Base-by-base conservation (phyloP, 202 grass and related monocot species). In the Panicum hallii region DNA sequence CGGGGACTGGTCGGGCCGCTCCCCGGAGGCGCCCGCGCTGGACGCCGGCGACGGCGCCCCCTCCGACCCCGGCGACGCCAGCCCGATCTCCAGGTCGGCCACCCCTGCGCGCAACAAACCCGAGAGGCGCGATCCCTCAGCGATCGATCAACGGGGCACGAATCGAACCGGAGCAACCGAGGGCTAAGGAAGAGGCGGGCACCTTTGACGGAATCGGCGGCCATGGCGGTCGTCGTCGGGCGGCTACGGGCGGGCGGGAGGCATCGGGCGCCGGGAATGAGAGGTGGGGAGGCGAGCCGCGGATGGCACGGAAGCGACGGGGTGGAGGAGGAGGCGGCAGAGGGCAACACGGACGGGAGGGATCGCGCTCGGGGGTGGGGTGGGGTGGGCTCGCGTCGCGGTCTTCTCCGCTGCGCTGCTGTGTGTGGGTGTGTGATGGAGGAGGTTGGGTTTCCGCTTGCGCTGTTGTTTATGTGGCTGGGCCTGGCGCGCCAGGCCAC, bases 51-150 rank as follows among this genome's bases (percentile, higher is more conserved):
- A 74, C 41, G 16, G 45, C 70, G 63, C 63, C 45, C 22, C 81
- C 47, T 65, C 85, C 64, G 65, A 62, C 50, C 6, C 43, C 60
- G 79, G 77, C 57, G 89, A 85, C 77, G 89, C 89, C 85, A 60
- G 49, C 72, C 84, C 84, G 53, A 84, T 88, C 83, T 86, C 86
- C 83, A 89, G 72, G 90, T 89, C 80, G 77, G 89, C 61, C 61
- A 78, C 86, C 67, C 72, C 92, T 92, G 90, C 81, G 16, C 28
- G 48, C 50, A 63, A 26, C 66, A 63, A 32, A 63, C 22, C 15
- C 19, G n/a, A 67, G 42, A 73, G 67, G 23, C 48, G 12, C 38
- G 41, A 75, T 43, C 28, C 66, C 48, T 70, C 65, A 81, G 53
- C 66, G 22, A 56, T 74, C 74, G 6, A n/a, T 45, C 75, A 63